Conservation (phyloP, 176 grass and related monocot genomes). For the Juncus inflexus region DNA sequence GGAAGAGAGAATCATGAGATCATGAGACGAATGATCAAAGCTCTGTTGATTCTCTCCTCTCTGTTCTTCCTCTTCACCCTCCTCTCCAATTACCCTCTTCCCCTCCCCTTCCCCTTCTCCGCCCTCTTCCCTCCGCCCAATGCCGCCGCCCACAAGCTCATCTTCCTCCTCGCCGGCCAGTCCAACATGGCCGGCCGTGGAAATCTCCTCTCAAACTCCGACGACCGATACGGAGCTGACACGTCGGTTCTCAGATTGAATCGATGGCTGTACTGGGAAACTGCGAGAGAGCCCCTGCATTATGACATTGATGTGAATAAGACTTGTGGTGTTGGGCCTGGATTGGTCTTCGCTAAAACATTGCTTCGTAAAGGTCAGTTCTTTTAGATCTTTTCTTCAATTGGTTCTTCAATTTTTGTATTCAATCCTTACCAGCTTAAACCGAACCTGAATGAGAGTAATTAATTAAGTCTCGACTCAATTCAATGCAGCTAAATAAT, state of each 20-base stretch:
- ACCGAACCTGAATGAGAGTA: neutral
- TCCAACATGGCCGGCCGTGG: conserved; percentile 98
- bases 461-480: neutral
- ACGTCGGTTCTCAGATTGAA: conserved; percentile 57
- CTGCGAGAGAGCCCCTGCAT: conserved; percentile 68
- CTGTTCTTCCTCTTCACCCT: conserved; percentile 34
- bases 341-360: conserved; percentile 66
- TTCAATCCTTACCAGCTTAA: neutral
- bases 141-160: conserved; percentile 37
- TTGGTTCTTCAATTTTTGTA: neutral
- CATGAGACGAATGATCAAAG: conserved; percentile 29
- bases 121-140: conserved; percentile 30
- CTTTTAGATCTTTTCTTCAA: neutral
- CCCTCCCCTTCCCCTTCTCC: conserved; percentile 12
- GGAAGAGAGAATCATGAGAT: conserved; percentile 2
- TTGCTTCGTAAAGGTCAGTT: conserved; percentile 28
- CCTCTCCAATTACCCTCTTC: conserved; percentile 21
- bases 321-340: conserved; percentile 81
- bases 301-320: conserved; percentile 78
- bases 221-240: conserved; percentile 34
- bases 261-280: conserved; percentile 48
- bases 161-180: conserved; percentile 84
- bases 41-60: conserved; percentile 29
- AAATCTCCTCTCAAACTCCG: neutral
- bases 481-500: neutral